These are phyloP conservation scores for Phytopythium litorale DNA, from an alignment of 352 stramenopile genomes.

Conservation along the genomic window DNA sequence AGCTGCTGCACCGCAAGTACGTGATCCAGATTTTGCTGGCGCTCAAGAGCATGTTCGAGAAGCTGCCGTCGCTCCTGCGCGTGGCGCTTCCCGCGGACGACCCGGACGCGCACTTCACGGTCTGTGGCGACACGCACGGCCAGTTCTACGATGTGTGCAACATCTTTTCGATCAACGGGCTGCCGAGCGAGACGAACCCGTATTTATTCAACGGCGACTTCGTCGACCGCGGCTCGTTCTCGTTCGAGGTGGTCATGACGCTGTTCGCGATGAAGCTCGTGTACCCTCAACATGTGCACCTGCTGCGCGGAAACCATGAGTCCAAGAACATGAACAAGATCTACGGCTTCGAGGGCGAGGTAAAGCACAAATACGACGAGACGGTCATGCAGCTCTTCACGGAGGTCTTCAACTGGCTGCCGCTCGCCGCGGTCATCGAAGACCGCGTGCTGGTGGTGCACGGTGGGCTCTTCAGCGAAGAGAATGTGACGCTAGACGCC, in stretches of 20 bases:
- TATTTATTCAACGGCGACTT: constrained; percentile 99
- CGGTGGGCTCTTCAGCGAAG: constrained; percentile 94
- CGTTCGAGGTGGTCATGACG: constrained; percentile 97
- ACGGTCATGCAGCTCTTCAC: constrained; percentile 99
- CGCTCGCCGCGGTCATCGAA: constrained; percentile 93
- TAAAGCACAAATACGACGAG: constrained; percentile 99
- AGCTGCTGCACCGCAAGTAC: constrained; percentile 98
- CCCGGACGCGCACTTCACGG: constrained; percentile 83
- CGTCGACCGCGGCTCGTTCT: constrained; percentile 98
- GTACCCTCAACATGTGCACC: constrained; percentile 91
- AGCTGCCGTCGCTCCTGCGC: constrained; percentile 90
- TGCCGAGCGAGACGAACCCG: constrained; percentile 92
- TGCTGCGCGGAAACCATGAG: constrained; percentile 98
- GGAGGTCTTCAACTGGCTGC: constrained; percentile 98
- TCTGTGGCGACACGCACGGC: constrained; percentile 99
- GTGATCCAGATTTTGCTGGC: constrained; percentile 94
- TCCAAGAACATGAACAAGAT: constrained; percentile 99
- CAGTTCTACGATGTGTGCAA: constrained; percentile 99
- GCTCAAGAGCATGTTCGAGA: constrained; percentile 90
- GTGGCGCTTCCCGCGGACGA: constrained; percentile 45
- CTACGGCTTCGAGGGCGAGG: constrained; percentile 99
- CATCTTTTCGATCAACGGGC: constrained; percentile 98
- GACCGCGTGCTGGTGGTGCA: constrained; percentile 97
- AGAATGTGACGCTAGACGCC: constrained; percentile 92
- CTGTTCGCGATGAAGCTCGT: constrained; percentile 97